Conservation (phyloP, 768 basidiomycete species). For the Albatrellus ellisii region DNA sequence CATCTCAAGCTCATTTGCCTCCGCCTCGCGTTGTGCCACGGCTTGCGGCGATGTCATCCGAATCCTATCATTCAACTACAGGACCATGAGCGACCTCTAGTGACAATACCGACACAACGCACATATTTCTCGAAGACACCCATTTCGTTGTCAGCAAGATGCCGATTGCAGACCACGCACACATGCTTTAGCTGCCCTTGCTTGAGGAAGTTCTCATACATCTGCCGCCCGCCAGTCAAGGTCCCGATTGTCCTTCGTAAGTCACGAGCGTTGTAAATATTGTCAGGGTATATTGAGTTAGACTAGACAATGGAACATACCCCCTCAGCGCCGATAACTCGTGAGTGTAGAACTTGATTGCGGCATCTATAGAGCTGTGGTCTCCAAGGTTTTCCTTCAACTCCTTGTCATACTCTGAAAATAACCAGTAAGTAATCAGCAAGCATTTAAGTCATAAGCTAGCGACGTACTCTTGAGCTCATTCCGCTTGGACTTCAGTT, state of each 20-base stretch:
- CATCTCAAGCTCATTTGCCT: constrained; percentile 45
- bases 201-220: constrained; percentile 43
- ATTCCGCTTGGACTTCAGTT: constrained; percentile 46
- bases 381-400: constrained; percentile 28
- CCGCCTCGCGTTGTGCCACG: constrained; percentile 27
- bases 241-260: constrained; percentile 16
- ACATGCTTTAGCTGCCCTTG: constrained; percentile 48
- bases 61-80: constrained; percentile 52
- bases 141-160: constrained; percentile 40
- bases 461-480: constrained; percentile 44
- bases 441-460: background rate
- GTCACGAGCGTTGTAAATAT: too few relatives aligned
- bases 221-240: constrained; percentile 25
- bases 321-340: constrained; percentile 32
- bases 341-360: constrained; percentile 29
- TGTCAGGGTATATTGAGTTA: constrained; percentile 1
- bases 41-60: constrained; percentile 38
- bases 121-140: constrained; percentile 52
- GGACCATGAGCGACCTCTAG: background rate
- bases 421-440: background rate
- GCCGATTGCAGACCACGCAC: constrained; percentile 70
- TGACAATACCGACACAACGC: background rate
- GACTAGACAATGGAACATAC: constrained; percentile 21
- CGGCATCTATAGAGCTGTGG: constrained; percentile 32
- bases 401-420: constrained; percentile 35